Evolutionary conservation across 257 asterid species (phyloP).

Genomic region (Anisodus tanguticus): DNA sequence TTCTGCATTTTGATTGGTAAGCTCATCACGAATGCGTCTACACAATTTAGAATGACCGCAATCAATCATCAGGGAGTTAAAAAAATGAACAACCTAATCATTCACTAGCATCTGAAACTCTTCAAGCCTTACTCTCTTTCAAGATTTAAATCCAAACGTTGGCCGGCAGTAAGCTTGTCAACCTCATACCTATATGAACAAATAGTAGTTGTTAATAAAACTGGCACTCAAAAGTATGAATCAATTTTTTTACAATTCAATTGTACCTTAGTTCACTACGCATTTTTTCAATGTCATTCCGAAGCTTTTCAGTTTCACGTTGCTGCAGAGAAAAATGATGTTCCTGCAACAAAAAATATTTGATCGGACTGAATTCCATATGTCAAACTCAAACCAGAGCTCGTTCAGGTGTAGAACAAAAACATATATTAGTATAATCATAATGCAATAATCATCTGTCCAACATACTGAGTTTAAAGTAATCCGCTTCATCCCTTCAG

Average conservation of each 20-base stretch:
- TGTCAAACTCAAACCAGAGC: not conserved
- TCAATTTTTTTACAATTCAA: not conserved
- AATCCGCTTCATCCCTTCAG: not conserved
- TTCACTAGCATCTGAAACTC: not conserved
- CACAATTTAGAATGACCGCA: conserved; percentile 21
- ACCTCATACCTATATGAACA: conserved; percentile 55
- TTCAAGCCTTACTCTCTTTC: conserved; percentile 55
- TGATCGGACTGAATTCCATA: not conserved
- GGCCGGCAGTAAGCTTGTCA: conserved; percentile 65
- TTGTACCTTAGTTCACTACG: conserved; percentile 49
- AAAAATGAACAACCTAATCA: not conserved
- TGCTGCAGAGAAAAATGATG: too few species aligned
- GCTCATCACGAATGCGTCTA: conserved; percentile 63
- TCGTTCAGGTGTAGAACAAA: not conserved
- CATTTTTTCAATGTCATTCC: too few species aligned
- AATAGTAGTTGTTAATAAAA: not conserved
- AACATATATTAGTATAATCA: not conserved
- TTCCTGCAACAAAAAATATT: not conserved
- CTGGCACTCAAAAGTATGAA: not conserved
- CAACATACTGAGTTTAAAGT: conserved; percentile 9
- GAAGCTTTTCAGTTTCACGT: too few species aligned
- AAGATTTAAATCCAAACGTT: conserved; percentile 70
- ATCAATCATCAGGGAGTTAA: conserved; percentile 24
- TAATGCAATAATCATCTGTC: not conserved
- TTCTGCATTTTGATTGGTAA: conserved; percentile 56